Evolutionary conservation across 805 yeast genomes (phyloP), one percentile per base, ranked within the genome.

Genomic region (Candida koratica): DNA sequence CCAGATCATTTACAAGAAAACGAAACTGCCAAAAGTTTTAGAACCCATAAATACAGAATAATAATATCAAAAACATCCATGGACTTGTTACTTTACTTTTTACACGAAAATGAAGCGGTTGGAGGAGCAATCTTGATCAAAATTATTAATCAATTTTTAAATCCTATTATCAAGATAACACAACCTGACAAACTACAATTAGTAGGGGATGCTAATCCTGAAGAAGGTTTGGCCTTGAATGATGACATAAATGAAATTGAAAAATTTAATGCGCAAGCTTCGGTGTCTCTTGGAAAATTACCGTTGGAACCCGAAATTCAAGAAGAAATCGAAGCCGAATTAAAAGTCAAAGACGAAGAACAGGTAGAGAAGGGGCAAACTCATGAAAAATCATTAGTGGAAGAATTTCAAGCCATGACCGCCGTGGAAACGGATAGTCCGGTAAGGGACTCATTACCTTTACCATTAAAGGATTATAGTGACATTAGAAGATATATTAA

Each of bases 101-200:
- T 93, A 37, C 95, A 87, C 55, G 97, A 90, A 53, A 86, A 88
- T 55, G 97, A 88, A 58, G 82, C 83, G 7, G 80, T 81, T 37
- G 97, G 97, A 28, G 97, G 97, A 2, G 82, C 89, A 2, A 75
- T 90, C 25, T 69, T 90, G 36, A 85, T 93, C 32, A 69, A 96
- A 47, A 72, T 87, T 32, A 80, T 93, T 44, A 93, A 93, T 63
- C 89, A 87, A 60, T 79, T 86, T 56, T 69, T 93, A 48, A 79
- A 72, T 33, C 73, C 79, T 6, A 57, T 66, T 9, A 71, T 74
- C 12, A 49, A 67, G 12, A 52, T 61, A 12, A 60, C 63, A 5
- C 54, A 64, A 34, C 69, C 75, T 4, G 73, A 66, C 42, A 60
- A 62, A 34, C 50, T 53, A 22, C 59, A 63, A 37, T 57, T 54